Percentiles rank a stretch among this genome's conserved stretches.
phyloP scores from a whole-genome alignment of 129 eudicot species.

The Tagetes patula region DNA sequence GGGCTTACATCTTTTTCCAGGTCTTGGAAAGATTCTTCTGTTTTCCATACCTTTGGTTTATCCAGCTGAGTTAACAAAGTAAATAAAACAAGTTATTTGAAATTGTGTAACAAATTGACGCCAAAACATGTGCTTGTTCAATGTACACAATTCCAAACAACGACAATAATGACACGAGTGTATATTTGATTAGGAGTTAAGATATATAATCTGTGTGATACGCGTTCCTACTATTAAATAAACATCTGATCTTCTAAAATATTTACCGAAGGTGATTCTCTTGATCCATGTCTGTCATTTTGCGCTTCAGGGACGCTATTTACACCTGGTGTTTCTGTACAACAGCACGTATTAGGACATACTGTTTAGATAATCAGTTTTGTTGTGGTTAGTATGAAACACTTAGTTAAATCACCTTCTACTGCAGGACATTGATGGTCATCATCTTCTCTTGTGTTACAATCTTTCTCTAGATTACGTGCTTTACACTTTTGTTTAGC shows the following conservation, averaged over 20 bases:
- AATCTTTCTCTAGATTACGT: slow-evolving; percentile 19
- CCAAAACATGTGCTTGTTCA: not conserved
- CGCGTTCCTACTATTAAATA: not conserved
- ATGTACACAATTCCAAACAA: not conserved
- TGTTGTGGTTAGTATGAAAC: not conserved
- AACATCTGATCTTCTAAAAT: slow-evolving; percentile 5
- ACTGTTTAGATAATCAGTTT: not conserved
- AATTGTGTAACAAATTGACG: not conserved
- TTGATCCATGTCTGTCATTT: slow-evolving; percentile 36
- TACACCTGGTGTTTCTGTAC: slow-evolving; percentile 36
- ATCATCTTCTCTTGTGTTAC: slow-evolving; percentile 26
- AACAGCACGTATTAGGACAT: not conserved
- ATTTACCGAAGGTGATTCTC: slow-evolving; percentile 35
- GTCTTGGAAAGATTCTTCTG: slow-evolving; percentile 37
- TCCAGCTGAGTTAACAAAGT: slow-evolving; percentile 31
- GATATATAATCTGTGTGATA: not conserved
- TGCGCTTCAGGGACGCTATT: slow-evolving; percentile 35
- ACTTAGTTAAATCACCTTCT: slow-evolving; percentile 30
- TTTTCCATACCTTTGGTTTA: slow-evolving; percentile 21
- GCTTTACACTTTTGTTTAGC: slow-evolving; percentile 68
- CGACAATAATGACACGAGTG: not conserved
- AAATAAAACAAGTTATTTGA: not conserved
- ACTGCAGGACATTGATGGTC: slow-evolving; percentile 27
- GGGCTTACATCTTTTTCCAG: slow-evolving; percentile 37
- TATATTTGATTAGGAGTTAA: slow-evolving; percentile 4